A percentile compares a stretch with the other conserved stretches of the same genome.
Evolutionary conservation across 2,329 filamentous ascomycete species (phyloP).

Genomic region (Colletotrichum orchidophilum): DNA sequence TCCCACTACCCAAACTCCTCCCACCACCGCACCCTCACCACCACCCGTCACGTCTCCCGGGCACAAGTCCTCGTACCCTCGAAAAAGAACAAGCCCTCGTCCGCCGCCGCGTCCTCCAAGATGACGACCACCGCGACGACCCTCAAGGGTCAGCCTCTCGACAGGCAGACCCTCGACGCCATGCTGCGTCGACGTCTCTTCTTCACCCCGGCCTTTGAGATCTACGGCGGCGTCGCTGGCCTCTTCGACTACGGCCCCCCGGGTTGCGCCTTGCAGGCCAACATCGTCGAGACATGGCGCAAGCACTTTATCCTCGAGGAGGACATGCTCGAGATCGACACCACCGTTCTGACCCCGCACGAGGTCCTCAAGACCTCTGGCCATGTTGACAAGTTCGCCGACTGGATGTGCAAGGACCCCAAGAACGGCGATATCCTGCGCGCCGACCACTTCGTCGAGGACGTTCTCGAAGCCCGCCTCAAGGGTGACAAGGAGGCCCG

Average conservation of each 20-base stretch:
- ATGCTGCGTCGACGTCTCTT: slow-evolving; percentile 90
- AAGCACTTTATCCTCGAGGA: slow-evolving; percentile 95
- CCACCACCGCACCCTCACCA: slow-evolving; percentile 24
- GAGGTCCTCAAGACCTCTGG: slow-evolving; percentile 95
- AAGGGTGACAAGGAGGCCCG: slow-evolving; percentile 94
- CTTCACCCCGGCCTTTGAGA: slow-evolving; percentile 95
- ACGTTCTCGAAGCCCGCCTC: slow-evolving; percentile 85
- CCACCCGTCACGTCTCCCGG: slow-evolving; percentile 27
- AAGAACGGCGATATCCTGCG: slow-evolving; percentile 97
- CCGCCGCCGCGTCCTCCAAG: slow-evolving; percentile 31
- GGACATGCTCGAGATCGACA: slow-evolving; percentile 96
- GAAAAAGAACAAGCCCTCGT: slow-evolving; percentile 14
- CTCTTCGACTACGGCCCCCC: slow-evolving; percentile 95
- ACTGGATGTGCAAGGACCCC: slow-evolving; percentile 99
- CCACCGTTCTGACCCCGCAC: slow-evolving; percentile 91
- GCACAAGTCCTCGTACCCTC: slow-evolving; percentile 28
- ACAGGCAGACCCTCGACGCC: slow-evolving; percentile 82
- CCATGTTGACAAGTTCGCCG: slow-evolving; percentile 97
- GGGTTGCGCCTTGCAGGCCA: slow-evolving; percentile 85
- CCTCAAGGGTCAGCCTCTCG: slow-evolving; percentile 88
- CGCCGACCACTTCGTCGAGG: slow-evolving; percentile 96
- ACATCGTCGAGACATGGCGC: slow-evolving; percentile 88
- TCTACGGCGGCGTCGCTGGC: slow-evolving; percentile 88
- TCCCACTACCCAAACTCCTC: slow-evolving; percentile 11
- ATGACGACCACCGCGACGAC: slow-evolving; percentile 73